phyloP scores from a whole-genome alignment of 306 rosid genomes.

The Ammopiptanthus mongolicus region DNA sequence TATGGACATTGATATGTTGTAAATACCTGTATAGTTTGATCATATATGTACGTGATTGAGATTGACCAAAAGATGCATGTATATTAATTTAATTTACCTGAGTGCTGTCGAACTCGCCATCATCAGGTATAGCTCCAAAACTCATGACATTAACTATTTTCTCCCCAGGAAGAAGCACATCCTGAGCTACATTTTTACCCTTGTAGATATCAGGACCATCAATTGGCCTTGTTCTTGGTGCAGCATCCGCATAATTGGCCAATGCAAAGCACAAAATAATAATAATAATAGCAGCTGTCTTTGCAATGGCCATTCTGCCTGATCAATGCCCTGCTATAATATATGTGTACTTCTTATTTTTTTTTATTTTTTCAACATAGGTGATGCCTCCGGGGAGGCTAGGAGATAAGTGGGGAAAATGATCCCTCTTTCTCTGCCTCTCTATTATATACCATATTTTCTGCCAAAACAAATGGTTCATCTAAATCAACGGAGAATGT shows the following conservation, averaged over 20 bases:
- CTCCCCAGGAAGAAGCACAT: conserved; percentile 30
- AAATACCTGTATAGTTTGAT: too few relatives aligned
- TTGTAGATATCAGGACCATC: conserved; percentile 26
- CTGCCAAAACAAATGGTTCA: conserved; percentile 4
- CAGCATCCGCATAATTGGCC: not conserved
- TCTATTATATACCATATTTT: conserved; percentile 24
- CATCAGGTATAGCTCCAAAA: conserved; percentile 49
- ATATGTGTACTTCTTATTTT: not conserved
- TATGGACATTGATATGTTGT: too few relatives aligned
- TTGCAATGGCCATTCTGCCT: conserved; percentile 45
- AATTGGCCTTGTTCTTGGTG: not conserved
- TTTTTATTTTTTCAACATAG: not conserved
- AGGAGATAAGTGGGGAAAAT: not conserved
- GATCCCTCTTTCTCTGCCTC: conserved; percentile 13
- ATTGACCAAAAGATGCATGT: not conserved
- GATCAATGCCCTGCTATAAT: not conserved
- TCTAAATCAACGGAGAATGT: conserved; percentile 22
- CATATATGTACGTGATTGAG: too few relatives aligned
- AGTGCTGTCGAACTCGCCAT: conserved; percentile 44
- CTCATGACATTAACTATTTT: conserved; percentile 32
- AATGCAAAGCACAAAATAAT: conserved; percentile 25
- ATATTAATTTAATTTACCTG: conserved; percentile 26
- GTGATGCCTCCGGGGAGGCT: conserved; percentile 45
- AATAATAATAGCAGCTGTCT: conserved; percentile 3
- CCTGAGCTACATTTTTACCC: conserved; percentile 8